Conservation (phyloP, 352 stramenopile genomes). For the Chrysophaeum taylorii region DNA sequence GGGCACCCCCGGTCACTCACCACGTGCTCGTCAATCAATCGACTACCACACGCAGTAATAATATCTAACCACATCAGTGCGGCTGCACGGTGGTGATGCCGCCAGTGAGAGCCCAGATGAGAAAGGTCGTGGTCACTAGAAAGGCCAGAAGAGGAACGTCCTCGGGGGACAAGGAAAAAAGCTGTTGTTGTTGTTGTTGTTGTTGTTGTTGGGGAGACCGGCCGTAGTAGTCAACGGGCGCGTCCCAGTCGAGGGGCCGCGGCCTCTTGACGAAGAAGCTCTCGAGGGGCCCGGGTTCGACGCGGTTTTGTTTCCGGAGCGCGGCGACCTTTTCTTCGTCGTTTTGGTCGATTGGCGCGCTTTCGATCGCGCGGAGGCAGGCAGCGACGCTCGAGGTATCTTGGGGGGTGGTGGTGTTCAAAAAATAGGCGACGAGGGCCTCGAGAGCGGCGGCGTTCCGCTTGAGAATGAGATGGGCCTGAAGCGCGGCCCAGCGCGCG, state of each 20-base stretch:
- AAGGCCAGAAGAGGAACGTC: not conserved
- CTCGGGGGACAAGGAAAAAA: not conserved
- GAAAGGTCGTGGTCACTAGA: not conserved
- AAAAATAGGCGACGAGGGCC: not conserved
- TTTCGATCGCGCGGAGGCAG: not conserved
- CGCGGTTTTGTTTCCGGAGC: not conserved
- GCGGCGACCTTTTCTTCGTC: not conserved
- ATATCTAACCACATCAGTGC: too few species aligned
- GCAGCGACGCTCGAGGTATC: not conserved
- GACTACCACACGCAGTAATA: too few species aligned
- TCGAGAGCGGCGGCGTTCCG: not conserved
- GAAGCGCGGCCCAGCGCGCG: conserved; percentile 5
- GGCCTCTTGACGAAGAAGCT: not conserved
- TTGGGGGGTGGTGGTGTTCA: not conserved
- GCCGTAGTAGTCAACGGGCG: not conserved
- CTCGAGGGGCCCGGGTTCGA: not conserved
- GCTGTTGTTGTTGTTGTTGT: not conserved
- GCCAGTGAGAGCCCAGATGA: not conserved
- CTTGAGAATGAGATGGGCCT: not conserved
- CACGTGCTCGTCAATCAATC: too few species aligned
- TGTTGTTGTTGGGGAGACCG: not conserved
- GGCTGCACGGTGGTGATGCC: too few species aligned
- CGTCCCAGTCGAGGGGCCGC: not conserved
- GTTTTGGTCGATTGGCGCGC: not conserved
- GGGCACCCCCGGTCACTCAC: too few species aligned